Percentiles rank a stretch among this genome's conserved stretches.
phyloP scores from a whole-genome alignment of 352 stramenopile species.

The Phytophthora tubulina region DNA sequence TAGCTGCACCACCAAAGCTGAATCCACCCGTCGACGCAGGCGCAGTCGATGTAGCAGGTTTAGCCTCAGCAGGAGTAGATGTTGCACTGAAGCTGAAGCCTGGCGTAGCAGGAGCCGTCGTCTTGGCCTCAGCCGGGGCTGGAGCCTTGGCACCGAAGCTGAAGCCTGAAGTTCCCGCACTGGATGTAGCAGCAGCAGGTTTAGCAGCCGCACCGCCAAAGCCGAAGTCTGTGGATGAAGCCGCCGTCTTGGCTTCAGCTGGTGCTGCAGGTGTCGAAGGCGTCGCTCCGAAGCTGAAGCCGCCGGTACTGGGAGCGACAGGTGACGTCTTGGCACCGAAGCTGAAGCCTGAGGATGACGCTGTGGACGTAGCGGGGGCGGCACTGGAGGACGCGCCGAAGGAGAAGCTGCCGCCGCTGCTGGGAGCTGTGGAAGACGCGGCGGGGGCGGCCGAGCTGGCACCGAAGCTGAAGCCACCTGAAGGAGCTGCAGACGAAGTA shows the following conservation, averaged over 20 bases:
- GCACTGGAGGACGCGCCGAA: conserved; percentile 22
- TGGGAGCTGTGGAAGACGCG: conserved; percentile 11
- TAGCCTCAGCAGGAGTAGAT: conserved; percentile 21
- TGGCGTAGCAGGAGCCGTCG: conserved; percentile 6
- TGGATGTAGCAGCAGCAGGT: conserved; percentile 5
- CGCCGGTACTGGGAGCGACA: conserved; percentile 2
- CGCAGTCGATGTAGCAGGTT: conserved; percentile 12
- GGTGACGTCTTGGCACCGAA: conserved; percentile 24
- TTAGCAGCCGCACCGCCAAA: conserved; percentile 32
- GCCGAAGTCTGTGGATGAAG: conserved; percentile 25
- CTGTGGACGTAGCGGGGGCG: not conserved
- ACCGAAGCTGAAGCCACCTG: conserved; percentile 44
- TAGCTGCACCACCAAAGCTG: conserved; percentile 32
- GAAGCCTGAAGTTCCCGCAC: conserved; percentile 20
- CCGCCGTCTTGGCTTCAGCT: conserved; percentile 18
- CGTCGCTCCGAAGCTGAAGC: conserved; percentile 34
- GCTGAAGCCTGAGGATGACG: conserved; percentile 17
- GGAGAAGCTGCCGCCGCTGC: conserved; percentile 8
- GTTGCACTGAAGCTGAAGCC: conserved; percentile 35
- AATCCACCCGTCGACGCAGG: conserved; percentile 31
- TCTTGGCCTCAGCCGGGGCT: conserved; percentile 20
- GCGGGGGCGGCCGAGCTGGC: conserved; percentile 6
- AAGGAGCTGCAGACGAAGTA: conserved; percentile 17
- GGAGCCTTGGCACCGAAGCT: conserved; percentile 25
- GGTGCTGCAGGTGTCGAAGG: conserved; percentile 10